A percentile compares a stretch with the other conserved stretches of the same genome.
Conservation (phyloP, 1,284 basidiomycete species). For the Heterobasidion annosum region DNA sequence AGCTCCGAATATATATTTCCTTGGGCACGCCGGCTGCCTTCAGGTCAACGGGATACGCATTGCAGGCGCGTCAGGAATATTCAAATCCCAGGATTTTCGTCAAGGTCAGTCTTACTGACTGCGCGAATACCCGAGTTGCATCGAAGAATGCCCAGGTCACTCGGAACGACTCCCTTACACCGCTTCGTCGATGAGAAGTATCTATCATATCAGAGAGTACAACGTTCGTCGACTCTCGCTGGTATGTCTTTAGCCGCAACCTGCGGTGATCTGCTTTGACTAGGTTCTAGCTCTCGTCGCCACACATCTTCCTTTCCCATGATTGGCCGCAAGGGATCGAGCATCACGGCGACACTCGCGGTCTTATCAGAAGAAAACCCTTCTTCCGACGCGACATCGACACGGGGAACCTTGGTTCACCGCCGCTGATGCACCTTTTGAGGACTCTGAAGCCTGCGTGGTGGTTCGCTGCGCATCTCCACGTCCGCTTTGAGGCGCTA, state of each 20-base stretch:
- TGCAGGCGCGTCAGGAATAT: conserved; percentile 90
- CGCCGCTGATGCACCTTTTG: conserved; percentile 79
- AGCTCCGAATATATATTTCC: conserved; percentile 94
- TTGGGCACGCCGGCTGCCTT: conserved; percentile 88
- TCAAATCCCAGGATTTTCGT: conserved; percentile 74
- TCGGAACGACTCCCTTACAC: conserved; percentile 69
- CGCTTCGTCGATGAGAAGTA: conserved; percentile 63
- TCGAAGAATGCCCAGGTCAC: conserved; percentile 38
- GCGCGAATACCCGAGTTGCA: not conserved
- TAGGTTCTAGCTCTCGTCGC: conserved; percentile 40
- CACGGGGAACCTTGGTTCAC: conserved; percentile 75
- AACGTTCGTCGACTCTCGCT: conserved; percentile 76
- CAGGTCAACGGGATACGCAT: conserved; percentile 83
- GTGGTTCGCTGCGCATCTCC: conserved; percentile 97
- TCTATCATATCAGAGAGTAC: conserved; percentile 90
- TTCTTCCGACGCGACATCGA: conserved; percentile 76
- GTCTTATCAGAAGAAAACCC: conserved; percentile 70
- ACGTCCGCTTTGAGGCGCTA: conserved; percentile 74
- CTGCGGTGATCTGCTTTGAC: not conserved
- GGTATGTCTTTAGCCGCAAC: conserved; percentile 35
- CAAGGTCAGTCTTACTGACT: conserved; percentile 40
- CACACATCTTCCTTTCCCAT: conserved; percentile 84
- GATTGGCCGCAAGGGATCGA: conserved; percentile 94
- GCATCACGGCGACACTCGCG: conserved; percentile 64
- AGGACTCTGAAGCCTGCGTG: conserved; percentile 70